Percentiles rank a stretch among this genome's conserved stretches.
Evolutionary conservation across 1,139 yeast genomes (phyloP).

Genomic region (Sugiyamaella novakii): DNA sequence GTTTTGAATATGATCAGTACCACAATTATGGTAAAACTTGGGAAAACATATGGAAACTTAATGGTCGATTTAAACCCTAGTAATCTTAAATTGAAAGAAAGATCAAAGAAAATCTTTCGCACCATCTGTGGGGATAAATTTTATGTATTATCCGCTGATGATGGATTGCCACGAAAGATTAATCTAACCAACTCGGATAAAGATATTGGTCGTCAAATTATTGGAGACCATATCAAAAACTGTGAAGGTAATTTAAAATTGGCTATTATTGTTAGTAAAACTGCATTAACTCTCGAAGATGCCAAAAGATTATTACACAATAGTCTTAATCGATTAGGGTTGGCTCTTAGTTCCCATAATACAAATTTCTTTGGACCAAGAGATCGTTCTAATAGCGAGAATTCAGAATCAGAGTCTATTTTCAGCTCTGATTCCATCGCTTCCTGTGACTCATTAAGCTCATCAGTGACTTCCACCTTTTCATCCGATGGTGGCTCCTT

Average conservation of each 20-base stretch:
- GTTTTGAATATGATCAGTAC: conserved; percentile 36
- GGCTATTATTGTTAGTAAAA: conserved; percentile 34
- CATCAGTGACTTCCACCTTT: conserved; percentile 12
- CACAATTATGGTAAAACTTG: conserved; percentile 34
- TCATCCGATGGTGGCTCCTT: not conserved
- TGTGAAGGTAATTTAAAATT: conserved; percentile 32
- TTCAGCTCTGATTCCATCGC: conserved; percentile 1
- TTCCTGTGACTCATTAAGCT: conserved; percentile 1
- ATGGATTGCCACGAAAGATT: conserved; percentile 3
- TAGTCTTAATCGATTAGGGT: conserved; percentile 13
- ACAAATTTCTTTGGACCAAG: conserved; percentile 16
- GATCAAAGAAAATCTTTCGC: conserved; percentile 32
- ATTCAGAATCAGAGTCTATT: conserved; percentile 9
- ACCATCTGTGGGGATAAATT: conserved; percentile 27
- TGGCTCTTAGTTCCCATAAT: conserved; percentile 13
- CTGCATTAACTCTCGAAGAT: conserved; percentile 29
- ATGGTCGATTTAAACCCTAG: conserved; percentile 37
- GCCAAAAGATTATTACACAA: conserved; percentile 26
- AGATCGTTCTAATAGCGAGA: conserved; percentile 15
- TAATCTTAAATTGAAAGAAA: conserved; percentile 31
- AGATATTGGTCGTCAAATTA: conserved; percentile 6
- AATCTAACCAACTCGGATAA: conserved; percentile 9
- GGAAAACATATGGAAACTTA: conserved; percentile 36
- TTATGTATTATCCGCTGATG: conserved; percentile 13
- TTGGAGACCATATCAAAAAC: conserved; percentile 23